phyloP scores from a whole-genome alignment of 2,329 filamentous ascomycete genomes.

The Byssoonygena ceratinophila region DNA sequence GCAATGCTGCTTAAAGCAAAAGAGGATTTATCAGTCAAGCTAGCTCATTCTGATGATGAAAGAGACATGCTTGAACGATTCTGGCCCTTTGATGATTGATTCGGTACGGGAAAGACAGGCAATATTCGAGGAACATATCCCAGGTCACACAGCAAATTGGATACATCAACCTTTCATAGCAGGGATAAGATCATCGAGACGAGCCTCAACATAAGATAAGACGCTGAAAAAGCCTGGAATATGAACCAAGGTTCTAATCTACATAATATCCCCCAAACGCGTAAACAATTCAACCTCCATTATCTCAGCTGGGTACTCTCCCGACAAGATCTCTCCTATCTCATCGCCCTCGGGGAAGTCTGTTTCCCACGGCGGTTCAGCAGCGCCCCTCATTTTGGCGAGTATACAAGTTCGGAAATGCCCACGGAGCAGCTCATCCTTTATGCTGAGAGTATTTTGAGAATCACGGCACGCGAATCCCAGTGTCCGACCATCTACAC shows the following conservation, averaged over 20 bases:
- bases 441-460: not conserved
- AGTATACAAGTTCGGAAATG: conserved; percentile 19
- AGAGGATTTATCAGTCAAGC: conserved; percentile 5
- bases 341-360: conserved; percentile 19
- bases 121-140: too few relatives aligned
- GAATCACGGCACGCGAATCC: not conserved
- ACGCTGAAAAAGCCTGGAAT: too few relatives aligned
- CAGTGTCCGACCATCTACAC: not conserved
- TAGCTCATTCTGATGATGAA: not conserved
- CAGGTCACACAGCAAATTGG: too few relatives aligned
- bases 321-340: conserved; percentile 37
- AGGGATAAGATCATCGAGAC: too few relatives aligned
- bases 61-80: conserved; percentile 4
- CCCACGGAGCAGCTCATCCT: conserved; percentile 20
- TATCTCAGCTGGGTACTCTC: conserved; percentile 37
- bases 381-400: conserved; percentile 16
- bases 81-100: conserved; percentile 13
- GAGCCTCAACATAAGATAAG: too few relatives aligned
- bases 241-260: too few relatives aligned
- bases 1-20: not conserved
- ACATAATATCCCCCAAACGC: too few relatives aligned
- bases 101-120: too few relatives aligned
- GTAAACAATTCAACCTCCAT: conserved; percentile 24
- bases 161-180: too few relatives aligned
- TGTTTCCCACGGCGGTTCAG: not conserved